Evolutionary conservation across 441 rosid species (phyloP), one percentile per base, ranked within the genome.

Genomic region (Populus hybrid): DNA sequence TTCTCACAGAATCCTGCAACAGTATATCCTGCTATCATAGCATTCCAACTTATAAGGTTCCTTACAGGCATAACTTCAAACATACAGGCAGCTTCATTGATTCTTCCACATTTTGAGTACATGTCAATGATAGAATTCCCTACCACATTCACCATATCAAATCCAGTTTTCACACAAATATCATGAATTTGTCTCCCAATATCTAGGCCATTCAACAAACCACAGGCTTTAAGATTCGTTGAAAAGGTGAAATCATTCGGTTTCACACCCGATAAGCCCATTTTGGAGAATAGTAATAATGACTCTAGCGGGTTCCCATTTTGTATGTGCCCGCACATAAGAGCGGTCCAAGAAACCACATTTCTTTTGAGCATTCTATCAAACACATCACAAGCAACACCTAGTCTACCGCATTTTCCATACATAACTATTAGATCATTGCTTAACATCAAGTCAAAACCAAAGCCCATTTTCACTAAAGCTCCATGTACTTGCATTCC

Each of bases 291-390:
- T 1, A 90, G 82, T 64, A 80, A 80, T 23, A 91, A 80, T 0
- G 92, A 86, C 69, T 50, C 82, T 11, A 66, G 77, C 42, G 89
- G 85, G 57, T 84, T 75, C n/a, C 91, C 91, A 18, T 80, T 83
- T 24, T 75, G 86, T 63, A 94, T 80, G 79, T 83, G 80, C 35
- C 92, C 97, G 28, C 93, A 86, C 95, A 90, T 91, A 65, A 94
- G 95, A 66, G 95, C 85, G 1, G 97, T 92, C 97, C 97, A 94
- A 18, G 98, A 91, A 87, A 95, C 97, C 80, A 91, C 93, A 42
- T 94, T 95, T 87, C 94, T 89, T n/a, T 82, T 86, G 63, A 75
- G 82, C 99, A 94, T 92, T 86, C 70, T 85, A 74, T 92, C 95
- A 79, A 95, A 94, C 95, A 95, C 91, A 21, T 42, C 66, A 67